Percentiles rank a stretch among this genome's conserved stretches.
Evolutionary conservation across 768 basidiomycete genomes (phyloP).

Genomic region (Lepiota venenata): DNA sequence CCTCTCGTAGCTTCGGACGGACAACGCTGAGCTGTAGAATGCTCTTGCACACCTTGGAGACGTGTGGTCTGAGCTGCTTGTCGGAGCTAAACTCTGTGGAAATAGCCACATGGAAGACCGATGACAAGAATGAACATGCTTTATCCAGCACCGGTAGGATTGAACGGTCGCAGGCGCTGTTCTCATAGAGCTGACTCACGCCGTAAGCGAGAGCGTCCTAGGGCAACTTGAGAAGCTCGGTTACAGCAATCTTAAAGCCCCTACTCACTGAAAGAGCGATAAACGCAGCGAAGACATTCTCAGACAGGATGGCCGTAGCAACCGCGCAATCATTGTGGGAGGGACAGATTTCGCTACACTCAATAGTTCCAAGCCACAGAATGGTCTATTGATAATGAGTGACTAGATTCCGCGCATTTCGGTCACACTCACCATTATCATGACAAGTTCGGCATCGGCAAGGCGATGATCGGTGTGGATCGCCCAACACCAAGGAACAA

Average conservation of each 20-base stretch:
- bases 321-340: background rate
- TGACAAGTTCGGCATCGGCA: conserved; percentile 46
- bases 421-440: conserved; percentile 38
- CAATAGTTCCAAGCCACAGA: conserved; percentile 4
- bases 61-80: background rate
- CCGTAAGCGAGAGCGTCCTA: background rate
- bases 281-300: background rate
- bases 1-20: background rate
- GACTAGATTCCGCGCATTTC: background rate
- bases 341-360: background rate
- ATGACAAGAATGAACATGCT: background rate
- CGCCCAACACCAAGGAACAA: conserved; percentile 63
- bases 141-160: background rate
- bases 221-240: background rate
- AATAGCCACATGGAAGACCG: background rate
- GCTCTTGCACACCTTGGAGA: background rate
- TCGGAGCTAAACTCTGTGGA: background rate
- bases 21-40: conserved; percentile 2
- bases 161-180: background rate
- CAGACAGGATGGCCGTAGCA: background rate
- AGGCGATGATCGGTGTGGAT: conserved; percentile 55
- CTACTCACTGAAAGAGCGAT: conserved; percentile 6
- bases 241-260: no score
- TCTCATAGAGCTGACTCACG: background rate
- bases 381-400: background rate